Evolutionary conservation across 306 rosid species (phyloP).

Genomic region (Leucaena leucocephala): DNA sequence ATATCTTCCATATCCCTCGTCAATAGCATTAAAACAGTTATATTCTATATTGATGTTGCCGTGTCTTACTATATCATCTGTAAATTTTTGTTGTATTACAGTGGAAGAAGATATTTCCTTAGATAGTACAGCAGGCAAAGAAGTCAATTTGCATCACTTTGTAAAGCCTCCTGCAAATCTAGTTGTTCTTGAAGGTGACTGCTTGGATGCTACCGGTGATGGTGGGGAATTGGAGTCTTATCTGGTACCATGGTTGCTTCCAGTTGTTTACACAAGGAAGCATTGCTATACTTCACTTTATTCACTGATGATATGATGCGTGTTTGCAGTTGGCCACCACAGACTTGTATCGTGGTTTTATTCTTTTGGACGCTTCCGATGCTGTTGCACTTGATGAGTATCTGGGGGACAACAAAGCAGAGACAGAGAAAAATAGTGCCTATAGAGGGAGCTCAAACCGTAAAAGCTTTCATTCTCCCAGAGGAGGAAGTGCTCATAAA

Average conservation of each 20-base stretch:
- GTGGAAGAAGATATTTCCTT: conserved; percentile 77
- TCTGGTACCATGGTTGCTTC: conserved; percentile 67
- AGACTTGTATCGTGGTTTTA: conserved; percentile 71
- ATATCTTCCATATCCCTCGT: not conserved
- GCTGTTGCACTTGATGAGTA: conserved; percentile 69
- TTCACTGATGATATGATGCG: conserved; percentile 21
- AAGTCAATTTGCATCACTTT: conserved; percentile 55
- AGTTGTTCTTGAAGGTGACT: conserved; percentile 95
- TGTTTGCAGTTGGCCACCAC: conserved; percentile 84
- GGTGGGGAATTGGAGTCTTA: conserved; percentile 88
- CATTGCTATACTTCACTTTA: conserved; percentile 4
- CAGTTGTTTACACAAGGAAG: conserved; percentile 29
- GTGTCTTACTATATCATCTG: conserved; percentile 24
- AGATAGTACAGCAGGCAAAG: conserved; percentile 58
- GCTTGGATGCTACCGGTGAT: conserved; percentile 83
- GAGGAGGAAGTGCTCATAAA: conserved; percentile 62
- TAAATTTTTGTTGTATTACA: conserved; percentile 44
- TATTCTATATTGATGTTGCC: conserved; percentile 28
- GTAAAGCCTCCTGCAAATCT: conserved; percentile 90
- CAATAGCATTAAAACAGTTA: conserved; percentile 15
- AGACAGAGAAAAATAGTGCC: conserved; percentile 50
- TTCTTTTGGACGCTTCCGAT: conserved; percentile 83
- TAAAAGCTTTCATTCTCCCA: conserved; percentile 65
- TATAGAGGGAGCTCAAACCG: conserved; percentile 53
- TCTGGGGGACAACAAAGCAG: conserved; percentile 53